Evolutionary conservation across 106 monocot genomes (phyloP), one percentile per base, ranked within the genome.

Genomic region (Phalaenopsis aphrodite): DNA sequence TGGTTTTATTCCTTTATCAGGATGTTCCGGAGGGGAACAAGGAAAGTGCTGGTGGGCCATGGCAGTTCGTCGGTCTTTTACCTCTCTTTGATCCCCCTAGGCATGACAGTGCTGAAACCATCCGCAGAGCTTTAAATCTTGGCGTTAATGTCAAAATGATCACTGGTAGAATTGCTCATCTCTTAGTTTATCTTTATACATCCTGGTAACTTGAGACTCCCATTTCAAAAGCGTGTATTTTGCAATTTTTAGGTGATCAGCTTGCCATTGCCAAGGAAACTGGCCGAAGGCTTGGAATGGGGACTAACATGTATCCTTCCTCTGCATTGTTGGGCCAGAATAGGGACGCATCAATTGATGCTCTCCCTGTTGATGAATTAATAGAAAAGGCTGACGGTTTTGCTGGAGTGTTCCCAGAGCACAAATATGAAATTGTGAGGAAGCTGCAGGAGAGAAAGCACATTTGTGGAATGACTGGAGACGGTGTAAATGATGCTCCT

Each of bases 81-180:
- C 94, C 94, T 76, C 90, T 98, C 24, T 98, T 98, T 76, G 97
- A 98, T 72, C 97, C 97, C 24, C 97, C 97, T 37, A 87, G 97
- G 76, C 97, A 98, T 58, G 97, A 98, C 77, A 98, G 97, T 83
- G 97, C 97, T 9, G 97, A 98, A 82, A 98, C 97, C 64, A 98
- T 98, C 17, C 92, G 94, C 47, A 85, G 88, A 82, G 97, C 97
- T 85, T 94, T 98, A 30, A 81, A 92, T 79, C 94, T 98, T 56
- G 97, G 97, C 78, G 97, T 98, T 41, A 98, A 98, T 83, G 97
- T 98, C 3, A 98, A 98, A 86, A 98, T 98, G 97, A 98, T 98
- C 49, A 98, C 97, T 64, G 97, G 97, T 97, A 86, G 16, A 11
- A 21, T 65, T 6, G 8, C 46, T 41, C 16, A 71, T 39, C 55